These are phyloP conservation scores for Discostella stelligeroides DNA, from an alignment of 108 stramenopile genomes.

Conservation along the genomic window DNA sequence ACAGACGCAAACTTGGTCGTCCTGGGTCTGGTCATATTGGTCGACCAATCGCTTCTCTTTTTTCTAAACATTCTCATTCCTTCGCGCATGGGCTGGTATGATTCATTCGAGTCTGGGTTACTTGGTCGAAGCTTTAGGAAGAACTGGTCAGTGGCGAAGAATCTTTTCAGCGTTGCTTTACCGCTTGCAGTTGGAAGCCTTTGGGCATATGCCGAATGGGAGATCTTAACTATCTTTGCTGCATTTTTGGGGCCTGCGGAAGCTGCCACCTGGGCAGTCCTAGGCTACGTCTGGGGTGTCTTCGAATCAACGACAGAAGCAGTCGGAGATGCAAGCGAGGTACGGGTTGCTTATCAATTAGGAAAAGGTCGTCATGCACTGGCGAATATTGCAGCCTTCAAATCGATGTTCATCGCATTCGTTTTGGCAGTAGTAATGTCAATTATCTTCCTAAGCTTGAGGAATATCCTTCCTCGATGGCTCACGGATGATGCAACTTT, in stretches of 20 bases:
- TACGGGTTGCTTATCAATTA: constrained; percentile 66
- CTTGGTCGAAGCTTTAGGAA: not conserved
- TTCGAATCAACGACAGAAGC: constrained; percentile 77
- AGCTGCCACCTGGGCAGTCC: constrained; percentile 73
- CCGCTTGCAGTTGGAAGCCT: constrained; percentile 71
- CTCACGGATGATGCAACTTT: constrained; percentile 63
- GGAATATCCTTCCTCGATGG: constrained; percentile 42
- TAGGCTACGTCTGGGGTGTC: constrained; percentile 72
- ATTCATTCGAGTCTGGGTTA: constrained; percentile 13
- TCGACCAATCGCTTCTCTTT: constrained; percentile 25
- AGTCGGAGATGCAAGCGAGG: constrained; percentile 71
- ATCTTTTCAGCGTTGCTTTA: constrained; percentile 49
- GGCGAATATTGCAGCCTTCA: constrained; percentile 59
- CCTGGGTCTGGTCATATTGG: constrained; percentile 24
- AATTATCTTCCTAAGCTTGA: constrained; percentile 53
- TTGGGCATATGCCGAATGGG: constrained; percentile 75
- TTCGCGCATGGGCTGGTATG: not conserved
- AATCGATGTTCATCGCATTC: constrained; percentile 54
- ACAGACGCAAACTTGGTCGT: constrained; percentile 28
- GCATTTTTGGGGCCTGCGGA: constrained; percentile 71
- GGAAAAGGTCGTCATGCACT: constrained; percentile 48
- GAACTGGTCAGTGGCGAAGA: constrained; percentile 24
- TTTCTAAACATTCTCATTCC: constrained; percentile 25
- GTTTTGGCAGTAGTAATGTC: constrained; percentile 53
- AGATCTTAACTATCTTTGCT: constrained; percentile 65